Evolutionary conservation across 495 filamentous ascomycete genomes (phyloP).

Genomic region (Aspergillus baeticus): DNA sequence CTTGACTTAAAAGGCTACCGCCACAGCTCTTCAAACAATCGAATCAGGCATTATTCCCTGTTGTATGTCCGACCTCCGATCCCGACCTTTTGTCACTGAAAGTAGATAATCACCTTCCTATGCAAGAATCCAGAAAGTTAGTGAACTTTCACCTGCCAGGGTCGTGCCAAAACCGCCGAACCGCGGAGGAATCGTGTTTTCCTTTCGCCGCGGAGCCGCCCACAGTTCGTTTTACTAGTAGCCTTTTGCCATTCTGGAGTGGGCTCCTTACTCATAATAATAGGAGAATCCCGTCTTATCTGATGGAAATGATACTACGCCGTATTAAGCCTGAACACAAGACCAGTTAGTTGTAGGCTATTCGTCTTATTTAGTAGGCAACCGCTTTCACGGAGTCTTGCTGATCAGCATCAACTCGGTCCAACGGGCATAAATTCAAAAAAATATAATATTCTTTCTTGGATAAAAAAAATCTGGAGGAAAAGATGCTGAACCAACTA

Average conservation of each 20-base stretch:
- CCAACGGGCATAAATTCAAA: too few species aligned
- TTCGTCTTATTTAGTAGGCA: background rate
- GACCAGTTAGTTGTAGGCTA: too few species aligned
- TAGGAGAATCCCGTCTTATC: slow-evolving; percentile 12
- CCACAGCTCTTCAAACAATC: slow-evolving; percentile 8
- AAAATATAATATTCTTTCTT: too few species aligned
- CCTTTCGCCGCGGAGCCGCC: slow-evolving; percentile 9
- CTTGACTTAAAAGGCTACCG: background rate
- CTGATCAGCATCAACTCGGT: too few species aligned
- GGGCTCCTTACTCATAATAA: too few species aligned
- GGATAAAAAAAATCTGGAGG: too few species aligned
- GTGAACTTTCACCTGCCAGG: slow-evolving; percentile 3
- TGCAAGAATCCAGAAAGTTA: background rate
- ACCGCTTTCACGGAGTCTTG: background rate
- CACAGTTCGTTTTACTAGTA: too few species aligned
- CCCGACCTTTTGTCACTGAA: background rate
- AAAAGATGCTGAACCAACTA: background rate
- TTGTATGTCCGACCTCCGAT: background rate
- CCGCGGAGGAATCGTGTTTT: slow-evolving; percentile 15
- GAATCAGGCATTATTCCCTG: too few species aligned
- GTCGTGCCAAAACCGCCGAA: slow-evolving; percentile 15
- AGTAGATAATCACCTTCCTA: background rate
- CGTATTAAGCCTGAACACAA: background rate
- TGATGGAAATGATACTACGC: slow-evolving; percentile 5
- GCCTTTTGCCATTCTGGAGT: too few species aligned